phyloP scores from a whole-genome alignment of 2,329 filamentous ascomycete species.

The Chaetomium globosum region DNA sequence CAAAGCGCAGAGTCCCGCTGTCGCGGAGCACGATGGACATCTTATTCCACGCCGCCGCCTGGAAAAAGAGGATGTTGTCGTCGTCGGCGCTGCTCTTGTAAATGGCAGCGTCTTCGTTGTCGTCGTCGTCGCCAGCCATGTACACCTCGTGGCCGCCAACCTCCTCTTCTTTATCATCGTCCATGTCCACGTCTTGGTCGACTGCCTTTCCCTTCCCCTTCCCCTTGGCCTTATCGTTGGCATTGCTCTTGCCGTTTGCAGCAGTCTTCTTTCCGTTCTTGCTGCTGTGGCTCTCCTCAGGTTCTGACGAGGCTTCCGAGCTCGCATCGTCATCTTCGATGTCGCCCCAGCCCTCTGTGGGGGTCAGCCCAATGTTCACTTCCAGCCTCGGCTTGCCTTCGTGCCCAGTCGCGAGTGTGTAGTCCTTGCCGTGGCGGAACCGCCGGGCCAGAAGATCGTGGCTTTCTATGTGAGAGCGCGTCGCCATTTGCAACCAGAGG shows the following conservation, averaged over 20 bases:
- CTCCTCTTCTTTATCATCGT: conserved; percentile 48
- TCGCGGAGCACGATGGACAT: conserved; percentile 89
- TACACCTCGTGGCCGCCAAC: conserved; percentile 85
- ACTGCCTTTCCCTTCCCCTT: conserved; percentile 43
- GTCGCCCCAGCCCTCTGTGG: conserved; percentile 81
- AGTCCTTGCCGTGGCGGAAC: conserved; percentile 85
- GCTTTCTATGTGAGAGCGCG: conserved; percentile 71
- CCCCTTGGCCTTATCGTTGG: conserved; percentile 40
- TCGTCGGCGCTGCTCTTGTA: conserved; percentile 82
- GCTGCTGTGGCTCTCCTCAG: conserved; percentile 21
- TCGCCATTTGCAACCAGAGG: conserved; percentile 85
- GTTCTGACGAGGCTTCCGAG: conserved; percentile 34
- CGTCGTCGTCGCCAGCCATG: conserved; percentile 84
- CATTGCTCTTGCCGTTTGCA: conserved; percentile 38
- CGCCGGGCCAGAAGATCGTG: conserved; percentile 80
- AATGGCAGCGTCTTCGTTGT: conserved; percentile 72
- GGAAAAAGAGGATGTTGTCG: conserved; percentile 67
- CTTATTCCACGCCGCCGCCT: conserved; percentile 78
- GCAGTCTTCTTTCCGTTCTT: conserved; percentile 20
- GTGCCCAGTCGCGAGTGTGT: conserved; percentile 88
- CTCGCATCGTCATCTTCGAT: conserved; percentile 56
- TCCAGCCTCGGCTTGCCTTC: conserved; percentile 78
- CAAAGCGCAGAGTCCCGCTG: conserved; percentile 82
- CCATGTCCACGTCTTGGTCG: conserved; percentile 36
- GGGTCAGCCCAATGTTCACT: conserved; percentile 83